Percentiles rank a stretch among this genome's conserved stretches.
These are phyloP conservation scores for Cladosporium austrohemisphaericum DNA, from an alignment of 2,329 filamentous ascomycete species.

Conservation along the genomic window DNA sequence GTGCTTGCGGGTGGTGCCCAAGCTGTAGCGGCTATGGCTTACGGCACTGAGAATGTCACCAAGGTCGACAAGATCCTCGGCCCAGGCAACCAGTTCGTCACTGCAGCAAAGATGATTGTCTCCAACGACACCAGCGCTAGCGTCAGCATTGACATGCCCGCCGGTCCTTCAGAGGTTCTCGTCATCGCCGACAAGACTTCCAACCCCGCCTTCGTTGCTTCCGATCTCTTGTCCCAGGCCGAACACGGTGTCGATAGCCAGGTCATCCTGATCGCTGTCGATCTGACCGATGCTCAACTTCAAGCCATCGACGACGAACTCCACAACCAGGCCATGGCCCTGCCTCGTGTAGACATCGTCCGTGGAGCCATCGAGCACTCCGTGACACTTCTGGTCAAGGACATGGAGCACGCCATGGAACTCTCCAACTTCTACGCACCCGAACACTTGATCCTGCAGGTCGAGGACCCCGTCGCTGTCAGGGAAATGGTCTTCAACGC, in stretches of 20 bases:
- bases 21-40: conserved; percentile 93
- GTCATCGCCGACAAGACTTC: conserved; percentile 85
- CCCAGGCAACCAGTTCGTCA: conserved; percentile 97
- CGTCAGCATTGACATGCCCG: conserved; percentile 97
- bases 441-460: conserved; percentile 90
- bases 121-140: conserved; percentile 95
- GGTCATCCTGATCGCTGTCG: conserved; percentile 84
- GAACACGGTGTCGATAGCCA: conserved; percentile 97
- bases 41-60: conserved; percentile 87
- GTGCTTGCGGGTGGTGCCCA: conserved; percentile 94
- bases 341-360: conserved; percentile 91
- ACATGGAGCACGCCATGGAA: conserved; percentile 70
- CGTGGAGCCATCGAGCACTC: conserved; percentile 87
- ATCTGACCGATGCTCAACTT: conserved; percentile 68
- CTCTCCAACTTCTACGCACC: conserved; percentile 94
- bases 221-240: conserved; percentile 89
- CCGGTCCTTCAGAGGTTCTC: conserved; percentile 93
- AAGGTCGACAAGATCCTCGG: conserved; percentile 99
- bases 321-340: conserved; percentile 76
- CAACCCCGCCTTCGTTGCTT: conserved; percentile 92
- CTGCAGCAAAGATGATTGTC: conserved; percentile 96
- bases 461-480: conserved; percentile 69
- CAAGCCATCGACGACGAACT: conserved; percentile 86
- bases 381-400: conserved; percentile 72
- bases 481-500: conserved; percentile 85